Percentiles rank a stretch among this genome's conserved stretches.
Conservation (phyloP, 2,329 filamentous ascomycete species). For the Epichloe elymi region DNA sequence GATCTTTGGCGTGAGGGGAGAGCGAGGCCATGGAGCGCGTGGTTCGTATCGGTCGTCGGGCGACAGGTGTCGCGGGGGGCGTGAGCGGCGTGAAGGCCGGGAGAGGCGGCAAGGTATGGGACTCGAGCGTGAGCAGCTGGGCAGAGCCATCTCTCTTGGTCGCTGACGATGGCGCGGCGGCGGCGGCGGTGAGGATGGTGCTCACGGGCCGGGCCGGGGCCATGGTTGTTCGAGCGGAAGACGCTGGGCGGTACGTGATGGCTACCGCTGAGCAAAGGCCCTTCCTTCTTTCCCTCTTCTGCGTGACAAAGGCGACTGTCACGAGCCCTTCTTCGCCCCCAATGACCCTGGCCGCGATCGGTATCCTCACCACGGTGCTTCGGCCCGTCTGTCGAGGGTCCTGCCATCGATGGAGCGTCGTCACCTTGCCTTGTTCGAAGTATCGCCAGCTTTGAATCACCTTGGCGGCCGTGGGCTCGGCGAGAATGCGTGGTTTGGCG, state of each 20-base stretch:
- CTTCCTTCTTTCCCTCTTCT: constrained; percentile 45
- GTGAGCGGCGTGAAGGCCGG: constrained; percentile 18
- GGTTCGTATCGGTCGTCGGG: constrained; percentile 23
- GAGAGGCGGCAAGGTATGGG: constrained; percentile 2
- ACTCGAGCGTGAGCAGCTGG: background rate
- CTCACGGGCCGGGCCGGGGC: constrained; percentile 4
- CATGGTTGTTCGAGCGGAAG: constrained; percentile 11
- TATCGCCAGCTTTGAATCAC: constrained; percentile 55
- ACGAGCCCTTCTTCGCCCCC: constrained; percentile 49
- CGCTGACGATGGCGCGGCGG: constrained; percentile 4
- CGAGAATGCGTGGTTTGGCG: constrained; percentile 48
- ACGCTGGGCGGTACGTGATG: constrained; percentile 56
- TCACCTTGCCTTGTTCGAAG: constrained; percentile 41
- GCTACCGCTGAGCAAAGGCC: constrained; percentile 54
- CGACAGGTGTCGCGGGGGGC: constrained; percentile 22
- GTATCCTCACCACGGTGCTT: constrained; percentile 28
- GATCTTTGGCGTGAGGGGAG: constrained; percentile 20
- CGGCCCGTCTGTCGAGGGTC: constrained; percentile 22
- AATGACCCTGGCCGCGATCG: constrained; percentile 38
- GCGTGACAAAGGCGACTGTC: constrained; percentile 54
- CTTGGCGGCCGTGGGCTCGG: constrained; percentile 50
- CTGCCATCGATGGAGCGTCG: constrained; percentile 33
- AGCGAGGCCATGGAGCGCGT: constrained; percentile 23
- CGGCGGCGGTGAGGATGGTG: constrained; percentile 7
- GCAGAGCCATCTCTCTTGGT: constrained; percentile 5